These are phyloP conservation scores for Bromus sterilis DNA, from an alignment of 176 grass and related monocot species.

Conservation along the genomic window DNA sequence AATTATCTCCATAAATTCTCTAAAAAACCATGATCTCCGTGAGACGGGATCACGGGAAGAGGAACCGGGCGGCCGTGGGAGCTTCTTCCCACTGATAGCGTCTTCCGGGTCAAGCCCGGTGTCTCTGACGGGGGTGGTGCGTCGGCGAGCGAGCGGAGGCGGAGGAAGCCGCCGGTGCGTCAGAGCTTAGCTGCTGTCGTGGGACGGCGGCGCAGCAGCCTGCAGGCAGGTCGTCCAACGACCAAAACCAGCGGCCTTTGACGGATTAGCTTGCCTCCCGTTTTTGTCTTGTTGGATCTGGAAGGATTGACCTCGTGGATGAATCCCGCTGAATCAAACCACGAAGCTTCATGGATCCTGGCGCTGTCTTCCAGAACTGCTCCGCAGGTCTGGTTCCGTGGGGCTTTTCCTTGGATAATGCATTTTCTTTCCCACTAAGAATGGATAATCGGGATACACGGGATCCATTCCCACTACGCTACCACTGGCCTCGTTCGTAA, in stretches of 20 bases:
- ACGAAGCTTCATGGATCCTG: conserved; percentile 5
- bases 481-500: not conserved
- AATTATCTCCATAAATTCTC: too few species aligned
- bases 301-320: not conserved
- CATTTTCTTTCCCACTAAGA: too few species aligned
- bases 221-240: not conserved
- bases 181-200: not conserved
- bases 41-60: too few species aligned
- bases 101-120: not conserved
- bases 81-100: too few species aligned
- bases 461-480: not conserved
- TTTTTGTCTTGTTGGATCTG: not conserved
- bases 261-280: not conserved
- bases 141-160: not conserved
- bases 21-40: too few species aligned
- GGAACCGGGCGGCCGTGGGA: too few species aligned
- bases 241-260: conserved; percentile 13
- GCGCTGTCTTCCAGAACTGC: not conserved
- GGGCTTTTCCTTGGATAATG: not conserved
- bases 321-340: not conserved
- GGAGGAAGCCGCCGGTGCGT: not conserved
- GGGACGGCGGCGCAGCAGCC: not conserved
- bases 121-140: not conserved
- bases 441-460: too few species aligned
- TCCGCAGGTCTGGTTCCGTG: not conserved